phyloP scores from a whole-genome alignment of 176 grass and related monocot species.

The Aegilops tauschii region DNA sequence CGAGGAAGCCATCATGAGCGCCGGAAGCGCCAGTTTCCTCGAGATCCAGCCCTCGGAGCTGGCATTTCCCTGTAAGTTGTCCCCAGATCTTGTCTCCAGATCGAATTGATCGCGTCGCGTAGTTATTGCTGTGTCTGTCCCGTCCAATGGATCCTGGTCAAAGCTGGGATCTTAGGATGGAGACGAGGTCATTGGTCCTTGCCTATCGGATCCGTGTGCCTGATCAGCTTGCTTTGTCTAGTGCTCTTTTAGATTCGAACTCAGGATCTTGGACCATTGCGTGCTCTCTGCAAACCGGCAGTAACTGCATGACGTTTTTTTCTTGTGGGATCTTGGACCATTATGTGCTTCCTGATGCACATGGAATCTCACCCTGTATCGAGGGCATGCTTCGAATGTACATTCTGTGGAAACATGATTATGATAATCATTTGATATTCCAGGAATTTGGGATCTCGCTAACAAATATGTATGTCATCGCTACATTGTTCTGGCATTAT shows the following conservation, averaged over 20 bases:
- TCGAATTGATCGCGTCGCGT: not conserved
- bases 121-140: not conserved
- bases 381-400: not conserved
- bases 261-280: constrained; percentile 7
- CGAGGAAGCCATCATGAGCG: constrained; percentile 49
- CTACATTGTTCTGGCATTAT: not conserved
- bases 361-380: not conserved
- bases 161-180: constrained; percentile 33
- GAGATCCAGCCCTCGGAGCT: constrained; percentile 92
- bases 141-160: constrained; percentile 26
- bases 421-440: not conserved
- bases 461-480: not conserved
- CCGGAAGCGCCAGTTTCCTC: constrained; percentile 55
- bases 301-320: constrained; percentile 2
- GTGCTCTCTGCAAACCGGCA: not conserved
- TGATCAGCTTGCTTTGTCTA: constrained; percentile 12
- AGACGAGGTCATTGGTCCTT: not conserved
- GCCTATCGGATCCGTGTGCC: not conserved
- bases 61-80: constrained; percentile 77
- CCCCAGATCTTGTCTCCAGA: constrained; percentile 26
- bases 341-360: not conserved
- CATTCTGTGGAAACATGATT: not conserved
- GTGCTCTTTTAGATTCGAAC: not conserved
- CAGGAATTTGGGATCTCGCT: constrained; percentile 18
- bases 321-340: not conserved